Conservation (phyloP, 495 filamentous ascomycete genomes). For the Cryomyces minteri region DNA sequence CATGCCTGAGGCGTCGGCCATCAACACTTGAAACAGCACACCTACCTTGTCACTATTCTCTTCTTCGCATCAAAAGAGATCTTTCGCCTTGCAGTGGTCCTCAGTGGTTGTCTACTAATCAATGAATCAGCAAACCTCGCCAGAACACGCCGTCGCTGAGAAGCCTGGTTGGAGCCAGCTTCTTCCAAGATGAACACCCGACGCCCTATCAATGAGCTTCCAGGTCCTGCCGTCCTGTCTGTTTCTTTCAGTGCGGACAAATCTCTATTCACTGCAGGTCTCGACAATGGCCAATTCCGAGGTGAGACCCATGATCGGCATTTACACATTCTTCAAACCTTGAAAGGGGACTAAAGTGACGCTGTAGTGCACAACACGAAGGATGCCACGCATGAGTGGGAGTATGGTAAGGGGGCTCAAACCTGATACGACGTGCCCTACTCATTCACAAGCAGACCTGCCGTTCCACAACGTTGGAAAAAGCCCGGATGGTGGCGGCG, state of each 20-base stretch:
- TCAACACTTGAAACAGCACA: not conserved
- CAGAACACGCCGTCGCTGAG: not conserved
- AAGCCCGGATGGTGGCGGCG: no score
- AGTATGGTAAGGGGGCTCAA: no score
- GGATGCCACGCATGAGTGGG: no score
- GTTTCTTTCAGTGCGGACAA: slow-evolving; percentile 75
- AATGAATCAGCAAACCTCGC: not conserved
- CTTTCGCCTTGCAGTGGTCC: not conserved
- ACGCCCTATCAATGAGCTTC: slow-evolving; percentile 61
- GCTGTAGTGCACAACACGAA: slow-evolving; percentile 1
- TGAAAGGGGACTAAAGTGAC: not conserved
- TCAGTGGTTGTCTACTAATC: not conserved
- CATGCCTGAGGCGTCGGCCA: no score
- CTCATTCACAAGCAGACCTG: no score
- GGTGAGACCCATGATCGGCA: slow-evolving; percentile 27
- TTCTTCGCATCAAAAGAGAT: not conserved
- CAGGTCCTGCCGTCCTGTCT: slow-evolving; percentile 58
- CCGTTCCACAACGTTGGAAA: no score
- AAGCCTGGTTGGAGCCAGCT: not conserved
- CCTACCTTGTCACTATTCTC: not conserved
- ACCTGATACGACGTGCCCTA: no score
- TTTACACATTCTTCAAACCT: slow-evolving; percentile 8
- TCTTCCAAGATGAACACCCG: slow-evolving; percentile 65
- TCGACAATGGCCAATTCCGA: slow-evolving; percentile 63
- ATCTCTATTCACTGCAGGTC: slow-evolving; percentile 74